Base-by-base conservation (phyloP, 345 rosid species). In the Hibiscus trionum region DNA sequence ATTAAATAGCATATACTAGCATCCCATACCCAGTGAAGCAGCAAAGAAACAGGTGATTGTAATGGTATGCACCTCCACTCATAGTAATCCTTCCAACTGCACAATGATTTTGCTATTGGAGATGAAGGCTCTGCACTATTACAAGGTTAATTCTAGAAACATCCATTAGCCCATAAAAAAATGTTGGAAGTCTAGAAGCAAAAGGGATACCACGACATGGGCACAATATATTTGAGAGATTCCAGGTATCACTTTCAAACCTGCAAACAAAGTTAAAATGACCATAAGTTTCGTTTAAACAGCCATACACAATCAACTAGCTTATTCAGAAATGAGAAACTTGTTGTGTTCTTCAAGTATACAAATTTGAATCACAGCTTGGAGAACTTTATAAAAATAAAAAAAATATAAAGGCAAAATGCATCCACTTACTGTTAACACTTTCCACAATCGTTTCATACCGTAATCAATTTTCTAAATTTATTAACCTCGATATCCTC, bases 11-110 rank as follows among this genome's bases (percentile, higher is more conserved):
- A 58, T 35, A 69, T 8, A 55, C 4, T 27, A 26, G 46, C 14
- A 75, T 52, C 27, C 24, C 80, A 72, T 94, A 95, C 99, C 97
- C 96, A 92, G 75, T 92, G 98, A 71, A 95, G 97, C 78, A 92
- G 90, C 77, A 95, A 76, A 77, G 96, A 90, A 76, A 80, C 88
- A 53, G 98, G 96, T 55, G 99, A 95, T 80, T 84, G 74, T 15
- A 90, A 61, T 4, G 94, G 94, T 65, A 95, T 82, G 83, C 82
- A 61, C 75, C 96, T 89, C 98, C 98, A 92, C 67, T 82, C 88
- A 58, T 80, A 95, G 79, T 89, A 90, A 72, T 90, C 90, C 64
- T 52, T 74, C 98, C 96, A 95, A 73, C 79, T 71, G 37, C 65
- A 70, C 70, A 93, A 74, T 72, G 52, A 61, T 14, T 71, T 77